phyloP scores from a whole-genome alignment of 2,329 filamentous ascomycete species.

The Zasmidium citrigriseum region DNA sequence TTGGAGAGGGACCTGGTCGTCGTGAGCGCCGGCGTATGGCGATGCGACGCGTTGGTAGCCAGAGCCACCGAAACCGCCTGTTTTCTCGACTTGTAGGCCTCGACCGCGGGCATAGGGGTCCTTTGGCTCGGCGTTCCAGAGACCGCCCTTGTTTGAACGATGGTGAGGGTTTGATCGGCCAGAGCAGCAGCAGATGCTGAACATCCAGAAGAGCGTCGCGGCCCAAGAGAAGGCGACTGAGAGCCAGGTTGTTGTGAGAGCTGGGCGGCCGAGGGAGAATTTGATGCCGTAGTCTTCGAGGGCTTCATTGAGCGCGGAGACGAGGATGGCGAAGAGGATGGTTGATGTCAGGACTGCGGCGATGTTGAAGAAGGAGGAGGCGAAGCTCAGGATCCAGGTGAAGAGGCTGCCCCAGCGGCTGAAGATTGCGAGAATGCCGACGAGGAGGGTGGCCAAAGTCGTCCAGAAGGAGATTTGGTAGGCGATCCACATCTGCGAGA shows the following conservation, averaged over 20 bases:
- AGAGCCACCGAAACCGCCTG: slow-evolving; percentile 45
- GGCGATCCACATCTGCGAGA: slow-evolving; percentile 67
- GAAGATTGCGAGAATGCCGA: slow-evolving; percentile 82
- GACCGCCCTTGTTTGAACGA: slow-evolving; percentile 40
- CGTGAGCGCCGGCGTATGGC: slow-evolving; percentile 39
- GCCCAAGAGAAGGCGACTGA: slow-evolving; percentile 74
- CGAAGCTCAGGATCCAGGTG: slow-evolving; percentile 72
- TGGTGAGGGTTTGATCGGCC: slow-evolving; percentile 58
- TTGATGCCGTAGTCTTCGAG: slow-evolving; percentile 72
- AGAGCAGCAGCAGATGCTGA: slow-evolving; percentile 89
- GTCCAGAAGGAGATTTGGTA: slow-evolving; percentile 73
- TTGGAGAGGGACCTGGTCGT: slow-evolving; percentile 33
- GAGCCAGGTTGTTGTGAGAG: slow-evolving; percentile 76
- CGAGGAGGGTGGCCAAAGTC: slow-evolving; percentile 69
- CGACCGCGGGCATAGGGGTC: slow-evolving; percentile 22
- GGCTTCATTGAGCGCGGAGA: slow-evolving; percentile 66
- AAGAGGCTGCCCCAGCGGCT: slow-evolving; percentile 78
- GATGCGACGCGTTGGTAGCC: slow-evolving; percentile 59
- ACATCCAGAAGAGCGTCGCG: slow-evolving; percentile 84
- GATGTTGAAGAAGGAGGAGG: slow-evolving; percentile 59
- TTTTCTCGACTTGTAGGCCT: slow-evolving; percentile 58
- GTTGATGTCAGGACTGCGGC: slow-evolving; percentile 73
- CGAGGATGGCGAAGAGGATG: slow-evolving; percentile 69
- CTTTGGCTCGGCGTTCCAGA: slow-evolving; percentile 35
- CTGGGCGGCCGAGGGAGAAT: slow-evolving; percentile 66